These are phyloP conservation scores for Euclidium syriacum DNA, from an alignment of 345 rosid genomes.

Conservation along the genomic window DNA sequence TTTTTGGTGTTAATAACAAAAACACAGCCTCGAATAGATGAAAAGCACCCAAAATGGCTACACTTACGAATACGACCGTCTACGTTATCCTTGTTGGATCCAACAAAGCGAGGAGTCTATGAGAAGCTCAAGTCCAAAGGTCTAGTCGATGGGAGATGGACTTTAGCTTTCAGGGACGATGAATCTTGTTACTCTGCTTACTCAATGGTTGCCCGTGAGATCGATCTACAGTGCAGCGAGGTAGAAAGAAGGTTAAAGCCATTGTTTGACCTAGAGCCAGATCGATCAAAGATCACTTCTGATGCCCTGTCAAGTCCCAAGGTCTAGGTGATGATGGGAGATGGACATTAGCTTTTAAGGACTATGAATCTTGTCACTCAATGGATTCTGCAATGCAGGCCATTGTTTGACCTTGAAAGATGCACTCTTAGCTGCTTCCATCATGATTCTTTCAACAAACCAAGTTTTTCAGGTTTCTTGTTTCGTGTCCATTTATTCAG, in stretches of 20 bases:
- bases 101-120: slow-evolving; percentile 39
- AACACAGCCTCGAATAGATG: slow-evolving; percentile 89
- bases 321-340: no score
- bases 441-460: slow-evolving; percentile 45
- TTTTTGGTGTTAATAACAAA: no score
- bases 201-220: slow-evolving; percentile 64
- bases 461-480: slow-evolving; percentile 19
- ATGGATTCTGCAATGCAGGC: background rate
- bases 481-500: slow-evolving; percentile 28
- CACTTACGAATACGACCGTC: slow-evolving; percentile 89
- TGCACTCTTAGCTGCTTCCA: slow-evolving; percentile 41
- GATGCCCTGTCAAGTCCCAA: slow-evolving; percentile 2
- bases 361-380: no score
- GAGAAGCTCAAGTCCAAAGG: slow-evolving; percentile 51
- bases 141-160: slow-evolving; percentile 94
- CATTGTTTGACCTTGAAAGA: slow-evolving; percentile 27
- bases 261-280: slow-evolving; percentile 44
- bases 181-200: slow-evolving; percentile 67
- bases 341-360: no score
- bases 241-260: slow-evolving; percentile 73
- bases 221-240: slow-evolving; percentile 55
- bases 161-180: slow-evolving; percentile 78
- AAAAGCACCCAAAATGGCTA: slow-evolving; percentile 78
- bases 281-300: slow-evolving; percentile 22
- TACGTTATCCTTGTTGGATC: slow-evolving; percentile 52